Evolutionary conservation across 192 early-diverging fungal species (phyloP), one percentile per base, ranked within the genome.

Genomic region (Coemansia javaensis): DNA sequence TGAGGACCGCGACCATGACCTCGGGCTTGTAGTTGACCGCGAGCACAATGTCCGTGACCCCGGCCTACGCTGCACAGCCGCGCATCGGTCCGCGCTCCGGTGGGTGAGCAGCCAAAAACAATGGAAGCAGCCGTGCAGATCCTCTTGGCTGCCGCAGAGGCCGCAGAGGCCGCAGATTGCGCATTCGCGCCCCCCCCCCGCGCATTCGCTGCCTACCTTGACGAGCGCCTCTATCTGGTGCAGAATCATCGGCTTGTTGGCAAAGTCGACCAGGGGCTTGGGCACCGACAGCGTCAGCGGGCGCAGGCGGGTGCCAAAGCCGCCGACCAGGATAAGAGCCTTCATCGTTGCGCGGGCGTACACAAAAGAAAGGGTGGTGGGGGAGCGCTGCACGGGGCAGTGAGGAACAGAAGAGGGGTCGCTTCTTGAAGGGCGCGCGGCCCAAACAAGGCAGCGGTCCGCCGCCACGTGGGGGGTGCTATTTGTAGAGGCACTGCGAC

Each of bases 21-120:
- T 99, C 94, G 27, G 96, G 95, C 52, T 90, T 89, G 87, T 99
- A 99, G 74, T 96, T 97, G 62, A 99, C 96, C 44, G 96, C 96
- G 49, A 99, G 80, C 6, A 99, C 93, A 38, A 99, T 90, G 72
- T 99, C 94, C 23, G 81, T 91, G 32, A 99, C 96, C 47, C 96
- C 96, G 53, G 89, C 90, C 93, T 97, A 82, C 33, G 33, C n/a
- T n/a, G n/a, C n/a, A n/a, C n/a, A n/a, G n/a, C n/a, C n/a, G n/a
- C n/a, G n/a, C n/a, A n/a, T n/a, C n/a, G n/a, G n/a, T n/a, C n/a
- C n/a, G n/a, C n/a, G n/a, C n/a, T n/a, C n/a, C n/a, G n/a, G n/a
- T 15, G 41, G 16, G 21, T 12, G 28, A 20, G 18, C 22, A 39
- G 37, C 37, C 20, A 21, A 9, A 18, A 21, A 39, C 18, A 5